Evolutionary conservation across 2,329 filamentous ascomycete species (phyloP).

Genomic region (Venturia asperata): DNA sequence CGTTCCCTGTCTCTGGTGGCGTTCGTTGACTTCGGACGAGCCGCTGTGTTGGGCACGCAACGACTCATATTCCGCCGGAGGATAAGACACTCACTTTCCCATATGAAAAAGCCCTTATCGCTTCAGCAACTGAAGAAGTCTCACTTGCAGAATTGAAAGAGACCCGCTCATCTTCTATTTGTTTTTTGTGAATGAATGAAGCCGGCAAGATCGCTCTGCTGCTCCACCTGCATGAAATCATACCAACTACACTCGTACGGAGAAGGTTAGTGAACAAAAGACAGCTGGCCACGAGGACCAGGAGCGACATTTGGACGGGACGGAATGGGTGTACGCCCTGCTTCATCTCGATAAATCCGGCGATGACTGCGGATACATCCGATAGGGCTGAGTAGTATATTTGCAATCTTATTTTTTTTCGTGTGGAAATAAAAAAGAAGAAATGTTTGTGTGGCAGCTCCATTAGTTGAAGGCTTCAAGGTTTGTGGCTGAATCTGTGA

Average conservation of each 20-base stretch:
- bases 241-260: neutral
- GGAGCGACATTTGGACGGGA: neutral
- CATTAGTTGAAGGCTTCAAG: too few relatives aligned
- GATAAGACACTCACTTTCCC: neutral
- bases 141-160: too few relatives aligned
- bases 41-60: neutral
- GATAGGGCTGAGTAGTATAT: neutral
- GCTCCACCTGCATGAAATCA: neutral
- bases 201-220: neutral
- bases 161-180: too few relatives aligned
- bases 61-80: neutral
- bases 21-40: neutral
- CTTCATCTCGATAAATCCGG: neutral
- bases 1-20: constrained; percentile 2
- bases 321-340: neutral
- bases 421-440: neutral
- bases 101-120: too few relatives aligned
- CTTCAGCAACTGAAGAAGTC: too few relatives aligned
- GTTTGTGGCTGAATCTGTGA: too few relatives aligned
- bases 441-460: neutral
- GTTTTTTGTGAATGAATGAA: too few relatives aligned
- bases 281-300: neutral
- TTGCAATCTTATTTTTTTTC: neutral
- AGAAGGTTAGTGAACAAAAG: neutral
- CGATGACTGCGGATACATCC: constrained; percentile 8